Conservation (phyloP, 306 rosid species). For the Chamaecrista fasciculata region DNA sequence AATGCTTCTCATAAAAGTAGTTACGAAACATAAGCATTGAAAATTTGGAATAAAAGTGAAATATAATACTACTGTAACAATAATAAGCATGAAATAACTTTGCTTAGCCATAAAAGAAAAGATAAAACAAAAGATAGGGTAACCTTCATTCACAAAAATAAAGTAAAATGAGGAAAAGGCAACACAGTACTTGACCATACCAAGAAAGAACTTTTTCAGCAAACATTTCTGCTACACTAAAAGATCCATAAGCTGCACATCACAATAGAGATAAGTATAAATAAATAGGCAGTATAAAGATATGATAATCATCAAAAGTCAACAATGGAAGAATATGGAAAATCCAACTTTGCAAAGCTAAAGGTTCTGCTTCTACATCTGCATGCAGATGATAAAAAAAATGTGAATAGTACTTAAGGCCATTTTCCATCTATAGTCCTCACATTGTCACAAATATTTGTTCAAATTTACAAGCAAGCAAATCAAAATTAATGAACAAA, state of each 20-base stretch:
- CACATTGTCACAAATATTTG: not conserved
- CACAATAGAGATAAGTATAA: slow-evolving; percentile 10
- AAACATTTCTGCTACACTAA: slow-evolving; percentile 48
- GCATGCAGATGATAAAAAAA: slow-evolving; percentile 1
- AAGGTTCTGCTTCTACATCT: not conserved
- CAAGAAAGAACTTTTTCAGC: slow-evolving; percentile 53
- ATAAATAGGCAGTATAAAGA: not conserved
- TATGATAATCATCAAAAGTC: slow-evolving; percentile 12
- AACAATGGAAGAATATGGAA: not conserved
- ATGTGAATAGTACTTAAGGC: not conserved
- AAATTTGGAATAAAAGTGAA: not conserved
- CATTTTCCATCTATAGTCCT: slow-evolving; percentile 5
- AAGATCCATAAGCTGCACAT: slow-evolving; percentile 64
- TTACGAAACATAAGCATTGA: not conserved
- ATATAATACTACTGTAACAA: not conserved
- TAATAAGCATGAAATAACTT: not conserved
- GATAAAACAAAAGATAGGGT: not conserved
- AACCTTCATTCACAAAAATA: not conserved
- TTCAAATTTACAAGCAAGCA: slow-evolving; percentile 12
- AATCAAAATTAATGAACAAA: not conserved
- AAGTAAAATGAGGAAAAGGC: not conserved
- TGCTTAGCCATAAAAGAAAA: not conserved
- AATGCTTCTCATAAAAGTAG: not conserved
- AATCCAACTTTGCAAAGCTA: not conserved
- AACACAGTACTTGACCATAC: slow-evolving; percentile 23